Evolutionary conservation across 2,329 filamentous ascomycete species (phyloP), one percentile per base, ranked within the genome.

Genomic region (Boeremia exigua): DNA sequence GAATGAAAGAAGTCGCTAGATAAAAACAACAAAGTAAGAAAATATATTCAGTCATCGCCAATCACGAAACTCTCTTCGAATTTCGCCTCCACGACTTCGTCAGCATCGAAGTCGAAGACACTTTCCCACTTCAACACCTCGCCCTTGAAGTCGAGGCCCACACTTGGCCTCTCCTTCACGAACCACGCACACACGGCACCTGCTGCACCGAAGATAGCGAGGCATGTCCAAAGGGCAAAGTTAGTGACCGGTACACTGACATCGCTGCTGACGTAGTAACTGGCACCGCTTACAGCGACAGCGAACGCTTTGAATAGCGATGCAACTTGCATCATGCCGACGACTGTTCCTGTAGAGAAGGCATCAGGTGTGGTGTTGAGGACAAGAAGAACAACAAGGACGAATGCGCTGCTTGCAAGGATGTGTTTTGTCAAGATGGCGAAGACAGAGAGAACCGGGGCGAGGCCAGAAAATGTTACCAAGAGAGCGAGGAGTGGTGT

Each of bases 351-450:
- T 6, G 79, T 76, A 1, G 77, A 79, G 46, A 75, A 77, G 5
- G 78, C 78, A 53, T 81, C 79, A 0, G 79, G 79, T 5, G 78
- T 77, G 1, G 78, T 78, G 60, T 79, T 80, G 51, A 81, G 74
- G 2, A 80, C 75, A n/a, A 81, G 77, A 8, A 81, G 70, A 0
- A 76, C 67, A 8, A 81, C 77, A 10, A 80, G 68, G 10, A 79
- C 77, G 10, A 77, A 71, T 7, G 79, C 76, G 11, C 75, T 68
- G 25, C 75, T 72, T 8, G 75, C 71, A n/a, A 80, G 71, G 4
- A 74, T 67, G 32, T 79, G 77, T 55, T 81, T 80, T 53, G 72
- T 62, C 27, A 80, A 67, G 34, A 80, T 79, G 7, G 76, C 73
- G 17, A 74, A 58, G 12, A 70, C 70, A 15, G 77, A 78, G 42